Conservation (phyloP, 306 rosid genomes). For the Myrica gale region DNA sequence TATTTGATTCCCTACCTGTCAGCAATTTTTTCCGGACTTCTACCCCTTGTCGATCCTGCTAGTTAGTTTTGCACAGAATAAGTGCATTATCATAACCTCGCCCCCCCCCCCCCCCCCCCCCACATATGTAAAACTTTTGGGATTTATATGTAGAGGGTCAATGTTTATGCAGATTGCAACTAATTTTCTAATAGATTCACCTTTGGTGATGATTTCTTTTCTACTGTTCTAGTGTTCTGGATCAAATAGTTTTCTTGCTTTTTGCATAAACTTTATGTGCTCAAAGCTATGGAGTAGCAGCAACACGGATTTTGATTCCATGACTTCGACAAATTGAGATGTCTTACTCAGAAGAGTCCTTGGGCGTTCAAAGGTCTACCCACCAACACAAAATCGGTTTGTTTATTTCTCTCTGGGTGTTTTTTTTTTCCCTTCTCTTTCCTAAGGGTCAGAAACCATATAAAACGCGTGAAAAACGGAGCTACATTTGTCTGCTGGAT, state of each 20-base stretch:
- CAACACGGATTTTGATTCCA: neutral
- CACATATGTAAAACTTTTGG: slow-evolving; percentile 13
- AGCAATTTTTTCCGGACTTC: slow-evolving; percentile 10
- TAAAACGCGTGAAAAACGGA: no score
- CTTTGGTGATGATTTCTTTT: neutral
- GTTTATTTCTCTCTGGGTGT: no score
- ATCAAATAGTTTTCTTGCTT: slow-evolving; percentile 1
- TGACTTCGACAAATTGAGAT: no score
- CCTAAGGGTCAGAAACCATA: no score
- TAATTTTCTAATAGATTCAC: neutral
- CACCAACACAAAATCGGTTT: no score
- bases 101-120: neutral
- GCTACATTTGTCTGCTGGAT: no score
- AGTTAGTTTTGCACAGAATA: slow-evolving; percentile 7
- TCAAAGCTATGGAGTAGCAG: neutral
- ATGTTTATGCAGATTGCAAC: neutral
- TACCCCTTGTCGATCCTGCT: neutral
- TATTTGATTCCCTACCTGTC: slow-evolving; percentile 15
- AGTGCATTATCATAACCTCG: slow-evolving; percentile 2
- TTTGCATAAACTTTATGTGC: neutral
- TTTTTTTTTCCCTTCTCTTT: no score
- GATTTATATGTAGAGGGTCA: neutral
- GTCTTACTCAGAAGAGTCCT: no score
- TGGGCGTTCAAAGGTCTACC: no score
- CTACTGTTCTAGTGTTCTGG: neutral